Evolutionary conservation across 306 rosid genomes (phyloP), one percentile per base, ranked within the genome.

Genomic region (Medicago lupulina): DNA sequence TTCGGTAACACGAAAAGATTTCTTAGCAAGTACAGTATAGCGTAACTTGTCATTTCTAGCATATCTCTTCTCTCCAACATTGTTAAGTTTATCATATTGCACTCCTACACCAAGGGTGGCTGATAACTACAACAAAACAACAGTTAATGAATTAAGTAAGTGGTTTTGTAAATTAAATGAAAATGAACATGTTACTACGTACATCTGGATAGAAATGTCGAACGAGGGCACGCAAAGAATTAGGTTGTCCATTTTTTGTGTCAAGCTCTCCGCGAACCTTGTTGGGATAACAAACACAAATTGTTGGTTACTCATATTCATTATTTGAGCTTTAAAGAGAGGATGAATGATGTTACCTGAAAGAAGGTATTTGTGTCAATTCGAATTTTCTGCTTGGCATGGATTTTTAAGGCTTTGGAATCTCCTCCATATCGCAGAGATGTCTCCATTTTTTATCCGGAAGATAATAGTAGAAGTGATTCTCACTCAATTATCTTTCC

Each of bases 261-360:
- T 96, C 98, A 12, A 96, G 90, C 80, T 88, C 99, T 28, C 91
- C 98, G 31, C 83, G 93, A n/a, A 90, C 74, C 99, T 95, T 95
- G 66, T 25, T 9, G 6, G 17, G 18, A 34, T 34, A 34, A 34
- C 38, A 34, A 4, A 34, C 6, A 34, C 38, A 34, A 5, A 34
- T 34, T 34, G 38, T 34, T 34, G 38, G 36, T 25, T 25, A n/a
- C n/a, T n/a, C n/a, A n/a, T n/a, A n/a, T n/a, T n/a, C 2, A 25
- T 25, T 25, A 25, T 25, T 2, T 25, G 28, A 25, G 28, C 2
- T 1, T 25, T 25, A 25, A 25, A 25, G 28, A 25, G 2, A 25
- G 2, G n/a, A n/a, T n/a, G n/a, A n/a, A n/a, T n/a, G 3, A 25
- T 43, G n/a, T 7, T 58, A 80, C 98, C 97, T 96, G 93, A 58